A percentile compares a stretch with the other conserved stretches of the same genome.
Conservation (phyloP, 2,329 filamentous ascomycete species). For the Metarhizium humberi region DNA sequence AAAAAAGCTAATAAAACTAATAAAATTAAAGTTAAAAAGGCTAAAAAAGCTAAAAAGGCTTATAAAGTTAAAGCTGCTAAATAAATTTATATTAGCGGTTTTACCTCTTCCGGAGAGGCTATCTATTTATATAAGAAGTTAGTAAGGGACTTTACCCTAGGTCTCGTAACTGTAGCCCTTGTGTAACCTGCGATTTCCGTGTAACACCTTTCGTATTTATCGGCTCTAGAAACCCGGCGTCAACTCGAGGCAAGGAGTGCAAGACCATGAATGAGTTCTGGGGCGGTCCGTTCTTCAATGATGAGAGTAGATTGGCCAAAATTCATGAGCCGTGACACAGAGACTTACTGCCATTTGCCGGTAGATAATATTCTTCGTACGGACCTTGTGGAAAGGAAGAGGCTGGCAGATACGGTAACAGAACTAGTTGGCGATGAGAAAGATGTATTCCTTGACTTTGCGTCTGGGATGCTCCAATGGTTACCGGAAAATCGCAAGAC, state of each 20-base stretch:
- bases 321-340: neutral
- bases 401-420: slow-evolving; percentile 11
- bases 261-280: slow-evolving; percentile 13
- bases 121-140: no score
- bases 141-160: no score
- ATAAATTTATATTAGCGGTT: no score
- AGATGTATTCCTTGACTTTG: slow-evolving; percentile 13
- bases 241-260: neutral
- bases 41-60: no score
- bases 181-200: no score
- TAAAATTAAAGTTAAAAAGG: no score
- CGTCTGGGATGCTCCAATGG: slow-evolving; percentile 16
- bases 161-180: no score
- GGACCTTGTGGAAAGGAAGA: slow-evolving; percentile 6
- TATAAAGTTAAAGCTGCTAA: no score
- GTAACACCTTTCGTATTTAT: slow-evolving; percentile 6
- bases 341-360: neutral
- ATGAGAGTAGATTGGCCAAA: slow-evolving; percentile 4
- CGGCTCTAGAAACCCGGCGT: neutral
- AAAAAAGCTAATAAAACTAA: no score
- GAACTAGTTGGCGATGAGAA: slow-evolving; percentile 12
- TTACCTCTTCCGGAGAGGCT: no score
- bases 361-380: slow-evolving; percentile 7
- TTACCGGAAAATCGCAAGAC: slow-evolving; percentile 15
- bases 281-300: slow-evolving; percentile 12